phyloP scores from a whole-genome alignment of 148 eudicot species.

The Beta vulgaris region DNA sequence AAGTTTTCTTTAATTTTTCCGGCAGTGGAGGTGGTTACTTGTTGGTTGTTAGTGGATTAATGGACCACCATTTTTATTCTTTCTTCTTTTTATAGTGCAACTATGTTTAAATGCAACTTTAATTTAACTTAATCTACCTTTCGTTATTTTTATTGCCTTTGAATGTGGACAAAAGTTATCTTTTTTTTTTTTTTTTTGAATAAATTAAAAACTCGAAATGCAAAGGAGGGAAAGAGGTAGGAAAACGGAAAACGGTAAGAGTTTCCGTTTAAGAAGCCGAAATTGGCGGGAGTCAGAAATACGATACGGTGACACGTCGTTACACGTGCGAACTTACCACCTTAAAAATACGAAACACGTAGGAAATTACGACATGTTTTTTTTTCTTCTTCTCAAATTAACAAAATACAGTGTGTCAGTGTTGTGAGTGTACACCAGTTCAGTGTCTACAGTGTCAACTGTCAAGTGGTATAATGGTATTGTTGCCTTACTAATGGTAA shows the following conservation, averaged over 20 bases:
- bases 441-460: not conserved
- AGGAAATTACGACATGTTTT: not conserved
- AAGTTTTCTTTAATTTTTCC: not conserved
- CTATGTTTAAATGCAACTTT: not conserved
- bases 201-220: not conserved
- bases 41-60: conserved; percentile 24
- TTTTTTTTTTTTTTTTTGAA: conserved; percentile 19
- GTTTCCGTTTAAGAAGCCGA: conserved; percentile 13
- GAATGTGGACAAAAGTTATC: conserved; percentile 32
- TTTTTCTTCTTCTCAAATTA: not conserved
- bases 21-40: conserved; percentile 14
- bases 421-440: conserved; percentile 1
- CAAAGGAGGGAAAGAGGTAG: not conserved
- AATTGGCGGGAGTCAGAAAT: conserved; percentile 17
- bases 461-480: not conserved
- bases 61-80: conserved; percentile 19
- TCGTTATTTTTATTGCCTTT: not conserved
- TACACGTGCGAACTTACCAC: conserved; percentile 28
- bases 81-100: conserved; percentile 1
- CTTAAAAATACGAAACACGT: conserved; percentile 21
- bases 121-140: not conserved
- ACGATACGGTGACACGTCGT: conserved; percentile 16
- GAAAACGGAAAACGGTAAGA: conserved; percentile 6
- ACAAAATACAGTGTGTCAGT: not conserved
- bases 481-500: not conserved